phyloP scores from a whole-genome alignment of 768 basidiomycete genomes.

The Suillus subluteus region DNA sequence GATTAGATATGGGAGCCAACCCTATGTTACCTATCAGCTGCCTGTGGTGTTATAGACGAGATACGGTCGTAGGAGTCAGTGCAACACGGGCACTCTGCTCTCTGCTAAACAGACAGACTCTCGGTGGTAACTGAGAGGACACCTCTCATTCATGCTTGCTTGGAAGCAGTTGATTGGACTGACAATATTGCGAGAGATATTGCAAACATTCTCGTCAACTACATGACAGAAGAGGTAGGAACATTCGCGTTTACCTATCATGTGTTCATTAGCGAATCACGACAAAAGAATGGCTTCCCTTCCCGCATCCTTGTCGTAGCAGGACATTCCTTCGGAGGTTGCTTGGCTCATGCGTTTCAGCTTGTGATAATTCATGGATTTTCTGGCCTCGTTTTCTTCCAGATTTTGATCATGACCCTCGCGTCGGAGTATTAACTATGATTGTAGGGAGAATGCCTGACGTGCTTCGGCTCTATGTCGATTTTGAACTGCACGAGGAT shows the following conservation, averaged over 20 bases:
- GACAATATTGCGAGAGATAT: neutral
- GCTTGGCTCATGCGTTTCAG: slow-evolving; percentile 47
- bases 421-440: neutral
- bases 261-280: slow-evolving; percentile 40
- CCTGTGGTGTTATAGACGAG: slow-evolving; percentile 54
- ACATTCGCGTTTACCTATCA: slow-evolving; percentile 48
- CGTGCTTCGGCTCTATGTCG: slow-evolving; percentile 50
- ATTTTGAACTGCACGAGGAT: slow-evolving; percentile 45
- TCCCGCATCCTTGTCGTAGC: slow-evolving; percentile 62
- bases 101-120: slow-evolving; percentile 59
- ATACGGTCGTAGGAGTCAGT: slow-evolving; percentile 84
- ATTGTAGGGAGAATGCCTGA: neutral
- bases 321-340: slow-evolving; percentile 88
- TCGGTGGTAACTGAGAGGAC: slow-evolving; percentile 58
- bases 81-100: slow-evolving; percentile 84
- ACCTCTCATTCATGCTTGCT: neutral
- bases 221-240: slow-evolving; percentile 52
- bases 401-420: neutral
- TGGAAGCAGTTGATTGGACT: slow-evolving; percentile 41
- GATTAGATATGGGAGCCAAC: slow-evolving; percentile 79
- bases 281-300: slow-evolving; percentile 50
- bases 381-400: slow-evolving; percentile 66
- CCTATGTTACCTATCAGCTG: slow-evolving; percentile 52
- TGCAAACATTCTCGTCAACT: slow-evolving; percentile 47
- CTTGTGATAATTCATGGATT: slow-evolving; percentile 37